Evolutionary conservation across 352 stramenopile genomes (phyloP), one percentile per base, ranked within the genome.

Genomic region (Aphanomyces euteiches): DNA sequence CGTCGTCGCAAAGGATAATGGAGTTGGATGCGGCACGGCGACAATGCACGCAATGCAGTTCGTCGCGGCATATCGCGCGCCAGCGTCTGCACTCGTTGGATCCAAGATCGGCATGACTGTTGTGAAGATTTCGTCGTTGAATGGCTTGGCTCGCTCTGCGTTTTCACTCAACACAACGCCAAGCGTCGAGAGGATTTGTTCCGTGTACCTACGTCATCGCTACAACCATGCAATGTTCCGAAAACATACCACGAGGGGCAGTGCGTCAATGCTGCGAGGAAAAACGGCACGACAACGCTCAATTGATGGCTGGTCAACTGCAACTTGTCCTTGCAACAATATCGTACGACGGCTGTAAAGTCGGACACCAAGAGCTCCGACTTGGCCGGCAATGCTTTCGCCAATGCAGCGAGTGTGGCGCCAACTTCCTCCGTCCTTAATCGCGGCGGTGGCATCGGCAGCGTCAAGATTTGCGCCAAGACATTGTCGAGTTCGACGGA

Each of bases 11-110:
- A 84, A 87, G 43, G 80, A 77, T 28, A 28, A 28, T 1, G 87
- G 81, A 38, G 84, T 87, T 72, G 89, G 88, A n/a, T 78, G 79
- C 0, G 82, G 78, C 36, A 90, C 83, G 0, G 78, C 78, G 70
- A 82, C 92, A 56, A 95, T 89, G 56, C 87, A 90, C 19, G 85
- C 88, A 37, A 93, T 82, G 67, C 85, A 93, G 69, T 80, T 93
- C n/a, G 87, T 95, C 3, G 87, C 87, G 0, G 87, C 87, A 67
- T 93, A 95, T 15, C 87, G 82, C 12, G 87, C 87, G 72, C 93
- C 87, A 56, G 91, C 90, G 63, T 95, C 84, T 37, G 90, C 85
- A 39, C 85, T 87, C 7, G 87, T 77, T 1, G 87, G 84, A 58
- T 93, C 83, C 69, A 95, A 73, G 61, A 92, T 80, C 70, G 85